A percentile compares a stretch with the other conserved stretches of the same genome.
phyloP scores from a whole-genome alignment of 768 basidiomycete species.

The Mycena sanguinolenta region DNA sequence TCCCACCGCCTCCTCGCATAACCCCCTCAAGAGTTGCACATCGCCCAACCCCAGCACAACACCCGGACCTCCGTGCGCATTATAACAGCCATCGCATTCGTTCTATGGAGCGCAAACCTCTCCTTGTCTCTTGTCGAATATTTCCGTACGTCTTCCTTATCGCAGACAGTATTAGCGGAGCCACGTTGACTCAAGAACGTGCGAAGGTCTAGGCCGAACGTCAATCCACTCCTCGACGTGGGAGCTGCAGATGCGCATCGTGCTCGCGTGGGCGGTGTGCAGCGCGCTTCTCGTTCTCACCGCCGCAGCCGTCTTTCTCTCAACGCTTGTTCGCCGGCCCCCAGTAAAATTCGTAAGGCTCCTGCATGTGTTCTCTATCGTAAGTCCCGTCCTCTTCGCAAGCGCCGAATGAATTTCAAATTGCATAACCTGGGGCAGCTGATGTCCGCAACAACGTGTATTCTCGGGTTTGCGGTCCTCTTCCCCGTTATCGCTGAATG shows the following conservation, averaged over 20 bases:
- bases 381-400: background rate
- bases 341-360: background rate
- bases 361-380: constrained; percentile 11
- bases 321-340: constrained; percentile 20
- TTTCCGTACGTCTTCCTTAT: constrained; percentile 14
- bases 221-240: background rate
- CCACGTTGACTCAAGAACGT: background rate
- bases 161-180: background rate
- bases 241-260: background rate
- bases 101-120: constrained; percentile 7
- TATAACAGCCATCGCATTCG: background rate
- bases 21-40: background rate
- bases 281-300: constrained; percentile 6
- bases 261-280: constrained; percentile 22
- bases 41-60: background rate
- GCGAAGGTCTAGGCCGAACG: background rate
- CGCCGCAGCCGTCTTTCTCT: background rate
- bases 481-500: constrained; percentile 26
- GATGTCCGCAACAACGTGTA: constrained; percentile 19
- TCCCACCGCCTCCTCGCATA: background rate
- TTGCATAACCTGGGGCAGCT: background rate
- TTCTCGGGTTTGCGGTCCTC: constrained; percentile 19
- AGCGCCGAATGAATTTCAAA: no score
- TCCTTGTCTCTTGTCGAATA: constrained; percentile 19
- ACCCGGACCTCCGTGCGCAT: background rate